These are phyloP conservation scores for Rhododendron griersonianum DNA, from an alignment of 148 eudicot species.

Conservation along the genomic window DNA sequence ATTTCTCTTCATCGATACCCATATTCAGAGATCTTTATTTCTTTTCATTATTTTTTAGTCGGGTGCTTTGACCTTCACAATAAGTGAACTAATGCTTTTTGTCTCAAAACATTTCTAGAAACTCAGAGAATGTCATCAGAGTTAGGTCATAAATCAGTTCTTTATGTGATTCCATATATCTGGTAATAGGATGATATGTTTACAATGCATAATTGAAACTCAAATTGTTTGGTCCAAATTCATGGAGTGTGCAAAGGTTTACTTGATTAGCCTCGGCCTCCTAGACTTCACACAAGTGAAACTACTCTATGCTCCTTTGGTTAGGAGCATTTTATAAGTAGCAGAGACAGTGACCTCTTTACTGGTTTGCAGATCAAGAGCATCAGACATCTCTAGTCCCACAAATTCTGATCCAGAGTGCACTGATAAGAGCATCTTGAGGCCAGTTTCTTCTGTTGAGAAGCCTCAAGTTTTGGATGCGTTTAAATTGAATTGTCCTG, in stretches of 20 bases:
- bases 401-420: not conserved
- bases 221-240: not conserved
- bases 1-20: not conserved
- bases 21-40: not conserved
- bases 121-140: not conserved
- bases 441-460: conserved; percentile 17
- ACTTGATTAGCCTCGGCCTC: not conserved
- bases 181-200: not conserved
- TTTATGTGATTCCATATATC: not conserved
- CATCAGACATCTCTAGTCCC: conserved; percentile 1
- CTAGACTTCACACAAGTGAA: not conserved
- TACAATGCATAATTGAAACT: not conserved
- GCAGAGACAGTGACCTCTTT: conserved; percentile 1
- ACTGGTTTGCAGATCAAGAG: conserved; percentile 18
- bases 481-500: not conserved
- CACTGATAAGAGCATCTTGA: conserved; percentile 9
- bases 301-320: not conserved
- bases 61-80: not conserved
- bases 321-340: not conserved
- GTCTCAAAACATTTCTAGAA: not conserved
- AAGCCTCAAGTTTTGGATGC: conserved; percentile 11
- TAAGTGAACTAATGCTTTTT: not conserved
- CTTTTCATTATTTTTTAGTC: not conserved
- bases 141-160: not conserved
- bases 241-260: not conserved